These are phyloP conservation scores for Akanthomyces muscarius DNA, from an alignment of 2,329 filamentous ascomycete species.

Conservation along the genomic window DNA sequence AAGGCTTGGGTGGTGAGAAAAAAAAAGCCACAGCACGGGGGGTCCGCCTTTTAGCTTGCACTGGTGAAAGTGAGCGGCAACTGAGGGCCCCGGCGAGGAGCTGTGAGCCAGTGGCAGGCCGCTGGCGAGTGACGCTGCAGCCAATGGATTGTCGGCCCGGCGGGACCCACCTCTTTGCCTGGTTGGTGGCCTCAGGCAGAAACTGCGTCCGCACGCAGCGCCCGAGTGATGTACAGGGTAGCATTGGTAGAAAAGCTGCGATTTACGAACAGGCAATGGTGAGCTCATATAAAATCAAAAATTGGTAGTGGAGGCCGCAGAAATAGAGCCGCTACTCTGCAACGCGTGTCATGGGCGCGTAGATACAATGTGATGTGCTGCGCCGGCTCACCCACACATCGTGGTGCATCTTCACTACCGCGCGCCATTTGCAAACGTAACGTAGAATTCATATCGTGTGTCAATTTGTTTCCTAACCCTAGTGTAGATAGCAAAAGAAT, in stretches of 20 bases:
- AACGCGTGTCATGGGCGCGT: no score
- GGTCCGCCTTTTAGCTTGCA: neutral
- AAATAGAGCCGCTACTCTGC: no score
- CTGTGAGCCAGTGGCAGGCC: neutral
- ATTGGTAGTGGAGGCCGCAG: no score
- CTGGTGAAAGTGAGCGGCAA: neutral
- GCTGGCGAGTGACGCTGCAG: neutral
- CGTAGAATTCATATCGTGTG: neutral
- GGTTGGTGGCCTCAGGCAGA: neutral
- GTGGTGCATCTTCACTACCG: no score
- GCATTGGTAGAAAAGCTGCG: neutral
- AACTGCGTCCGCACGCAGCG: neutral
- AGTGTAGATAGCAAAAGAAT: slow-evolving; percentile 11
- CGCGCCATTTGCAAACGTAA: neutral
- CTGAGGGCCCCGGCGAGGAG: neutral
- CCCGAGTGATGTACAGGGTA: neutral
- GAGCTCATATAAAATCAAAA: neutral
- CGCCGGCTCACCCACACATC: neutral
- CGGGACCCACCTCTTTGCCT: neutral
- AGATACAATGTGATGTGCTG: no score
- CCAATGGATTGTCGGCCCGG: neutral
- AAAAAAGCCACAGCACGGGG: slow-evolving; percentile 15
- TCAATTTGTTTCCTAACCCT: slow-evolving; percentile 16
- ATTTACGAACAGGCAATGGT: neutral
- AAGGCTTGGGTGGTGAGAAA: neutral